A percentile compares a stretch with the other conserved stretches of the same genome.
These are phyloP conservation scores for Saccharomyces hybrid DNA, from an alignment of 1,139 yeast species.

Conservation along the genomic window DNA sequence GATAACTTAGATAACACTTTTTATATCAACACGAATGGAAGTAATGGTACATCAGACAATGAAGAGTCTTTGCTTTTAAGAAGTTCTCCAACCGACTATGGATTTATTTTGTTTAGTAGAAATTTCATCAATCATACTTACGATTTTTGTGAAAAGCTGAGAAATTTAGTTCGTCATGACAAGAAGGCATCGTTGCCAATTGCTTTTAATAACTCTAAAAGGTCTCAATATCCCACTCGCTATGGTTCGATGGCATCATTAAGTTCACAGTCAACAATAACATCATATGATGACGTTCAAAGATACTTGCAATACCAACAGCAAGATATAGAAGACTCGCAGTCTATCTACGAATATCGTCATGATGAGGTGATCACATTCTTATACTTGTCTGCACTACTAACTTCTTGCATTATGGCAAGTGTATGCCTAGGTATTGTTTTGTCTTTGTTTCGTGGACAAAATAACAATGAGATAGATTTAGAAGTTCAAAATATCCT, in stretches of 20 bases:
- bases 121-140: constrained; percentile 20
- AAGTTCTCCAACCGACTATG: constrained; percentile 9
- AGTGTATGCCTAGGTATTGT: constrained; percentile 43
- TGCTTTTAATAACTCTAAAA: background rate
- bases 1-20: constrained; percentile 29
- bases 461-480: constrained; percentile 21
- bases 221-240: background rate
- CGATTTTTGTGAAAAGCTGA: constrained; percentile 12
- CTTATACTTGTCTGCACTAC: constrained; percentile 37
- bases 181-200: background rate
- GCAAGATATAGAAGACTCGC: constrained; percentile 18
- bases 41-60: constrained; percentile 9
- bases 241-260: constrained; percentile 4
- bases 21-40: constrained; percentile 14
- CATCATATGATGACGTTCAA: constrained; percentile 19
- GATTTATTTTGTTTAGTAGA: constrained; percentile 22
- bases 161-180: constrained; percentile 9
- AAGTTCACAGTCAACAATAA: constrained; percentile 6
- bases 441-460: constrained; percentile 30
- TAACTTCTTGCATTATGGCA: constrained; percentile 39
- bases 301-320: constrained; percentile 14
- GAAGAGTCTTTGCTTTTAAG: constrained; percentile 1
- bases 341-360: constrained; percentile 24
- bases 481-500: constrained; percentile 18
- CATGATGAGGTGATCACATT: constrained; percentile 43